phyloP scores from a whole-genome alignment of 306 rosid species.

The Sicyos edulis region DNA sequence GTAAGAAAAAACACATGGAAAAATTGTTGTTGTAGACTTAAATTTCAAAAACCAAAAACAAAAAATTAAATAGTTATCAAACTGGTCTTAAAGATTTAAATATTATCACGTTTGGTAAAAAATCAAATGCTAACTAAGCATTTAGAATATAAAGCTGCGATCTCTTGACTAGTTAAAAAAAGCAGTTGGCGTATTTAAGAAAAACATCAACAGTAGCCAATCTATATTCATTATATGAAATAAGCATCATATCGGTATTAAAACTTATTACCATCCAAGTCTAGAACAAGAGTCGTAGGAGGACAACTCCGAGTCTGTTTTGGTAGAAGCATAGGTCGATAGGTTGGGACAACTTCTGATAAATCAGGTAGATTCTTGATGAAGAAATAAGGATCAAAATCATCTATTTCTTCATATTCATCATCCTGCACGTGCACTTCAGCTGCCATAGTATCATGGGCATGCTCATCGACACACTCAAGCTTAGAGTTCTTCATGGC shows the following conservation, averaged over 20 bases:
- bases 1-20: too few species aligned
- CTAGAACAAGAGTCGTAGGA: slow-evolving; percentile 84
- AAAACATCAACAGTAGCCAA: background rate
- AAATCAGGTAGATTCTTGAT: slow-evolving; percentile 89
- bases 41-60: too few species aligned
- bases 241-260: background rate
- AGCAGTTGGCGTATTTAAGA: background rate
- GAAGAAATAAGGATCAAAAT: slow-evolving; percentile 89
- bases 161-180: background rate
- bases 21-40: too few species aligned
- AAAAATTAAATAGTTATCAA: too few species aligned
- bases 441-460: slow-evolving; percentile 77
- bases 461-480: slow-evolving; percentile 84
- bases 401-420: slow-evolving; percentile 71
- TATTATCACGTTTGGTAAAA: background rate
- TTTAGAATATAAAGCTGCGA: background rate
- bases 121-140: background rate
- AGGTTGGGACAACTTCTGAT: slow-evolving; percentile 83
- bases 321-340: slow-evolving; percentile 78
- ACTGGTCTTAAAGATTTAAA: background rate
- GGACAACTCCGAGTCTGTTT: slow-evolving; percentile 99
- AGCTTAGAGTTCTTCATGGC: slow-evolving; percentile 82
- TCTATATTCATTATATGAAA: slow-evolving; percentile 1
- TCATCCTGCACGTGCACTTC: slow-evolving; percentile 67
- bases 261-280: slow-evolving; percentile 80